These are phyloP conservation scores for Xylariaceae sp. DNA, from an alignment of 2,329 filamentous ascomycete species.

Conservation along the genomic window DNA sequence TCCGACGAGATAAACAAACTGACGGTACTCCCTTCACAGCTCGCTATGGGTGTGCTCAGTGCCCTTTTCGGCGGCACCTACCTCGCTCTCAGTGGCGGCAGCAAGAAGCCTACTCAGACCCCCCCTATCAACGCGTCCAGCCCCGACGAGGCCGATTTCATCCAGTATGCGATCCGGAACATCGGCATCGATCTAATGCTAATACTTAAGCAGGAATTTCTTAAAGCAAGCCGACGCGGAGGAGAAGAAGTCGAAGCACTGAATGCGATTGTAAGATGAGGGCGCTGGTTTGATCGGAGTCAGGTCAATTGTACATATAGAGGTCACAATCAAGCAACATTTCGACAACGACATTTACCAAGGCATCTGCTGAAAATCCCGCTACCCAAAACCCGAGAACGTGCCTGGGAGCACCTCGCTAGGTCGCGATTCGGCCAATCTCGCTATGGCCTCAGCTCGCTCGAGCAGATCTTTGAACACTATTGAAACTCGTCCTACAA, in stretches of 20 bases:
- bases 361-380: too few species aligned
- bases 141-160: slow-evolving; percentile 69
- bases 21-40: slow-evolving; percentile 46
- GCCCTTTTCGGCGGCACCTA: slow-evolving; percentile 58
- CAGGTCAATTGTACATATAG: slow-evolving; percentile 43
- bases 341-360: slow-evolving; percentile 28
- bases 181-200: slow-evolving; percentile 30
- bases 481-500: slow-evolving; percentile 19
- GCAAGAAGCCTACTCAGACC: slow-evolving; percentile 51
- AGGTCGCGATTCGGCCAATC: slow-evolving; percentile 25
- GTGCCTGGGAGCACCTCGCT: slow-evolving; percentile 22
- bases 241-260: slow-evolving; percentile 53
- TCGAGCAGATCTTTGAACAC: slow-evolving; percentile 25
- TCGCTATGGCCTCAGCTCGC: slow-evolving; percentile 24
- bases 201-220: slow-evolving; percentile 51
- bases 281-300: slow-evolving; percentile 28
- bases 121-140: slow-evolving; percentile 68
- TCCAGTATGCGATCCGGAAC: slow-evolving; percentile 58
- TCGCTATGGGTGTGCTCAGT: slow-evolving; percentile 63
- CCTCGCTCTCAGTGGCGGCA: slow-evolving; percentile 52
- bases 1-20: slow-evolving; percentile 16
- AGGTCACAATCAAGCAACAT: slow-evolving; percentile 36
- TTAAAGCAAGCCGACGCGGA: slow-evolving; percentile 52
- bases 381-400: slow-evolving; percentile 29
- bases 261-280: slow-evolving; percentile 32